Evolutionary conservation across 2,329 filamentous ascomycete genomes (phyloP).

Genomic region (Rhynchosporium graminicola): DNA sequence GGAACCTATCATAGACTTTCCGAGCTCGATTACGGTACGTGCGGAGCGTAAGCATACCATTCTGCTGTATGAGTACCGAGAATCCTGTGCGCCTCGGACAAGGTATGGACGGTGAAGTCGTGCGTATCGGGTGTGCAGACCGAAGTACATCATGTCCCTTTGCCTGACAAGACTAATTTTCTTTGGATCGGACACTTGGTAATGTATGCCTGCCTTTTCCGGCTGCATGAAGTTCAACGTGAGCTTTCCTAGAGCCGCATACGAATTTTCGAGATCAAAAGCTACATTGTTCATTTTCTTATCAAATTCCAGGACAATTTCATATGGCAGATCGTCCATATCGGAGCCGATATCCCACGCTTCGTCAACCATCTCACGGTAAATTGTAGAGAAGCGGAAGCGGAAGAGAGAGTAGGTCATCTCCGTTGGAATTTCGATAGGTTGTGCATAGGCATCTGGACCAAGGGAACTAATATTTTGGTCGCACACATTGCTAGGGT

Average conservation of each 20-base stretch:
- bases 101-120: conserved; percentile 45
- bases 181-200: conserved; percentile 5
- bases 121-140: conserved; percentile 42
- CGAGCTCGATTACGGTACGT: conserved; percentile 37
- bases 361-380: conserved; percentile 42
- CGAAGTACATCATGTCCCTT: conserved; percentile 41
- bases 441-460: conserved; percentile 19
- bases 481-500: conserved; percentile 43
- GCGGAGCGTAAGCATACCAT: conserved; percentile 42
- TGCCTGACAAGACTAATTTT: conserved; percentile 37
- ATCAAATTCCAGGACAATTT: conserved; percentile 42
- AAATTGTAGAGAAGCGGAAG: conserved; percentile 42
- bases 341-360: conserved; percentile 35
- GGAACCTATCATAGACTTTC: conserved; percentile 33
- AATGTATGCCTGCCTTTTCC: neutral
- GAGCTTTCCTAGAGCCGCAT: conserved; percentile 1
- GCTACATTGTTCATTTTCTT: conserved; percentile 39
- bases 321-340: conserved; percentile 34
- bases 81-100: conserved; percentile 36
- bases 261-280: conserved; percentile 27
- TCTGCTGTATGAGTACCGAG: conserved; percentile 40
- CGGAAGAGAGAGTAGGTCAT: conserved; percentile 45
- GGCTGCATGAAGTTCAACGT: neutral
- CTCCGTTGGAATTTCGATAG: conserved; percentile 33
- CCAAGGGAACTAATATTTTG: conserved; percentile 37